Percentiles rank a stretch among this genome's conserved stretches.
These are phyloP conservation scores for Mycoemilia scoparia DNA, from an alignment of 192 early-diverging fungal species.

Conservation along the genomic window DNA sequence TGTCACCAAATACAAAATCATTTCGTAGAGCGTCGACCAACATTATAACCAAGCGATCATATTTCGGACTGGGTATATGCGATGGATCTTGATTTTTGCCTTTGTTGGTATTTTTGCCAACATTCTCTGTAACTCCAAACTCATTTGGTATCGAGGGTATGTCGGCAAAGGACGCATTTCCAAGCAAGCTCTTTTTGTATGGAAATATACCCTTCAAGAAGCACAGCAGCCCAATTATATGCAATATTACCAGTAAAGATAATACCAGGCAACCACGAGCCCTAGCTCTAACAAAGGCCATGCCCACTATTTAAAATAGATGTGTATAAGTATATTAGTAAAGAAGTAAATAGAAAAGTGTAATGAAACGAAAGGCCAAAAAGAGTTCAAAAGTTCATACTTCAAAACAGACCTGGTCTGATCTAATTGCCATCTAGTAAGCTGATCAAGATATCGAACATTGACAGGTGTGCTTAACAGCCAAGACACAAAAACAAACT, in stretches of 20 bases:
- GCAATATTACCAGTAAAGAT: slow-evolving; percentile 13
- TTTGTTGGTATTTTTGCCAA: background rate
- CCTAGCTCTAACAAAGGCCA: no score
- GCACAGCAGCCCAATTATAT: slow-evolving; percentile 39
- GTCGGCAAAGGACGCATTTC: slow-evolving; percentile 30
- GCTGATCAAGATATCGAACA: no score
- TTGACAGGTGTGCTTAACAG: no score
- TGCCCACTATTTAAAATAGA: no score
- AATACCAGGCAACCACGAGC: no score
- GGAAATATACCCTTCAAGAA: slow-evolving; percentile 65
- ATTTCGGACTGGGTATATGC: slow-evolving; percentile 3
- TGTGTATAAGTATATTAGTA: no score
- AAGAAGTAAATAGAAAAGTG: no score
- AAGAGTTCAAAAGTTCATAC: no score
- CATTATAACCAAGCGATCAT: slow-evolving; percentile 44
- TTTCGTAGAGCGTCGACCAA: slow-evolving; percentile 58
- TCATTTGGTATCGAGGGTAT: slow-evolving; percentile 3
- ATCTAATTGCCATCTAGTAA: no score
- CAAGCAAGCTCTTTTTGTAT: slow-evolving; percentile 47
- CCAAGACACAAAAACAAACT: no score
- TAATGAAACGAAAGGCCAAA: no score
- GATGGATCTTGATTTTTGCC: background rate
- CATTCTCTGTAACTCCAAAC: background rate
- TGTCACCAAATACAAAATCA: slow-evolving; percentile 53
- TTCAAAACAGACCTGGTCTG: no score